Base-by-base conservation (phyloP, 257 asterid genomes). In the Agastache rugosa region DNA sequence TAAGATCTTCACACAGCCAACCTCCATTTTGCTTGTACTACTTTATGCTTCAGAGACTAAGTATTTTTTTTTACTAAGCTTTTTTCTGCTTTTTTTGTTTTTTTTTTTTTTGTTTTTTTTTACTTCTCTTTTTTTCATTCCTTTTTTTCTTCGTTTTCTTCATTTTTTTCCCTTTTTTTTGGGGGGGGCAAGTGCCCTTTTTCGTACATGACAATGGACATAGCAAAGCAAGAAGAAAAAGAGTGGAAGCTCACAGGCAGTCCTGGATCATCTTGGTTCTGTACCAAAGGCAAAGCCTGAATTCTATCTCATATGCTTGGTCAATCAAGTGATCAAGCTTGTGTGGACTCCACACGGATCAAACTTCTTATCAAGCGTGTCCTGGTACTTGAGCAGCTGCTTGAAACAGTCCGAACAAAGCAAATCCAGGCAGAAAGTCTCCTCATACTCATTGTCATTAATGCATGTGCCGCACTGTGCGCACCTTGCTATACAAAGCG, bases 391-490 rank as follows among this genome's bases (percentile, higher is more conserved):
- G 41, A 44, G 76, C 11, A 68, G 47, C 76, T 76, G 84, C 80
- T 79, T 71, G 48, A 50, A 82, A 75, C 98, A 93, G 58, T 79
- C 87, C 6, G 88, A 78, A 65, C 98, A 93, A 3, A 85, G 73
- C 77, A 83, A 65, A 17, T 93, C 97, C 90, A 93, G 61, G 69
- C 78, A 82, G 73, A 93, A 93, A 1, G 90, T 91, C 68, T 93
- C 98, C 66, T 85, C 91, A 23, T 81, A 93, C 62, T 82, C 97
- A 6, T 67, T 84, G 75, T 87, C 85, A 41, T 64, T 78, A 63
- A 87, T 72, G 55, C 98, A 93, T 82, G 90, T 81, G 5, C 98
- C 98, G 74, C 98, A 93, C 14, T 86, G 81, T 37, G 85, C 83
- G 53, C 98, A 93, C 68, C 98, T 86, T 35, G 84, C 48, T 64